Conservation (phyloP, 148 eudicot species). For the Dysphania ambrosioides region DNA sequence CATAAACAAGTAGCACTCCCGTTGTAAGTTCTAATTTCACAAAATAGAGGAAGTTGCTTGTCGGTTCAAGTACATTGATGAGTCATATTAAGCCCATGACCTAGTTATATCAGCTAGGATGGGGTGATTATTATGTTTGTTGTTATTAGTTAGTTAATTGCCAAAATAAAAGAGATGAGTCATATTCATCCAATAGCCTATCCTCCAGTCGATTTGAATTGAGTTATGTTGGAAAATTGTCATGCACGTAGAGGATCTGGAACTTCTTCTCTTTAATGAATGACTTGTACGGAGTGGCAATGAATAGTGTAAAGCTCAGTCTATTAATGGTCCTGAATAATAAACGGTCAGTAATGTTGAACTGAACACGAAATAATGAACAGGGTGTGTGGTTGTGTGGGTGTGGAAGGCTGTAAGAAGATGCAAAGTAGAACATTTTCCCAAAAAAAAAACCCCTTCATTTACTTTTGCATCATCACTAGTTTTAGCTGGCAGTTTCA, state of each 20-base stretch:
- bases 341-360: not conserved
- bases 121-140: too few relatives aligned
- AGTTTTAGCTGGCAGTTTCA: constrained; percentile 8
- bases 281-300: not conserved
- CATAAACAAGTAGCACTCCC: not conserved
- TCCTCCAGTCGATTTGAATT: too few relatives aligned
- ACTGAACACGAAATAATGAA: constrained; percentile 8
- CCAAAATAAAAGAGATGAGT: too few relatives aligned
- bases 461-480: constrained; percentile 18
- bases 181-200: too few relatives aligned
- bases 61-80: too few relatives aligned
- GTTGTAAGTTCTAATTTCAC: not conserved
- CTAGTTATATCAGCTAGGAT: too few relatives aligned
- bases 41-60: not conserved
- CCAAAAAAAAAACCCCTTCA: not conserved
- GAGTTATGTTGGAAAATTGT: not conserved
- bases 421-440: constrained; percentile 1
- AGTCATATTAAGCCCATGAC: too few relatives aligned
- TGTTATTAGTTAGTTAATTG: too few relatives aligned
- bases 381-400: constrained; percentile 2
- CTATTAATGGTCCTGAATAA: constrained; percentile 2
- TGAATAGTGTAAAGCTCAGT: constrained; percentile 1
- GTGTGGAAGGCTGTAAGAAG: too few relatives aligned
- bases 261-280: too few relatives aligned
- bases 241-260: not conserved